A percentile compares a stretch with the other conserved stretches of the same genome.
These are phyloP conservation scores for Leccinellum albellum DNA, from an alignment of 768 basidiomycete genomes.

Conservation along the genomic window DNA sequence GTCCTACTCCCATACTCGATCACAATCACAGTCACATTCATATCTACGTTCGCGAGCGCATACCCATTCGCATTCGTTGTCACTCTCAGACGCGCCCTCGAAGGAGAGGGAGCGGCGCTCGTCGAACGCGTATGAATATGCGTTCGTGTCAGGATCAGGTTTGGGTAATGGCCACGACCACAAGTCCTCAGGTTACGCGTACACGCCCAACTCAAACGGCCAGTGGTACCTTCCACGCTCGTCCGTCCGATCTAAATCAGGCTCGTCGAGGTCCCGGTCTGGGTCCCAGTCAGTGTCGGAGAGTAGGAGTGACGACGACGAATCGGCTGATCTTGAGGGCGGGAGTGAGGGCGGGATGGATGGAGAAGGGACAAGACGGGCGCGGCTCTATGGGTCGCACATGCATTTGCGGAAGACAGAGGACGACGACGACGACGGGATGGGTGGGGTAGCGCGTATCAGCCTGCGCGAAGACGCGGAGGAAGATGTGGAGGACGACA, in stretches of 20 bases:
- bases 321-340: neutral
- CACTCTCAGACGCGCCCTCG: neutral
- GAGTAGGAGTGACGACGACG: slow-evolving; percentile 33
- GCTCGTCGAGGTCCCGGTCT: slow-evolving; percentile 34
- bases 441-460: neutral
- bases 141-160: neutral
- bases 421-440: neutral
- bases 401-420: slow-evolving; percentile 1
- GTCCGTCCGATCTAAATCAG: slow-evolving; percentile 42
- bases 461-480: slow-evolving; percentile 5
- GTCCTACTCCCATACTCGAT: neutral
- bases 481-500: neutral
- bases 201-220: slow-evolving; percentile 29
- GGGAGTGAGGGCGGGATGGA: neutral
- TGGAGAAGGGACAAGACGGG: neutral
- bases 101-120: slow-evolving; percentile 6
- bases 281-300: slow-evolving; percentile 33
- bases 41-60: slow-evolving; percentile 10
- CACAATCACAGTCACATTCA: neutral
- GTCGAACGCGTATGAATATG: slow-evolving; percentile 18
- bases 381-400: neutral
- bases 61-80: slow-evolving; percentile 3
- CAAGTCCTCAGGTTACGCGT: neutral
- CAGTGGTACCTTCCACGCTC: slow-evolving; percentile 57
- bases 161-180: neutral